Evolutionary conservation across 1,284 basidiomycete genomes (phyloP).

Genomic region (Ganoderma meredithae): DNA sequence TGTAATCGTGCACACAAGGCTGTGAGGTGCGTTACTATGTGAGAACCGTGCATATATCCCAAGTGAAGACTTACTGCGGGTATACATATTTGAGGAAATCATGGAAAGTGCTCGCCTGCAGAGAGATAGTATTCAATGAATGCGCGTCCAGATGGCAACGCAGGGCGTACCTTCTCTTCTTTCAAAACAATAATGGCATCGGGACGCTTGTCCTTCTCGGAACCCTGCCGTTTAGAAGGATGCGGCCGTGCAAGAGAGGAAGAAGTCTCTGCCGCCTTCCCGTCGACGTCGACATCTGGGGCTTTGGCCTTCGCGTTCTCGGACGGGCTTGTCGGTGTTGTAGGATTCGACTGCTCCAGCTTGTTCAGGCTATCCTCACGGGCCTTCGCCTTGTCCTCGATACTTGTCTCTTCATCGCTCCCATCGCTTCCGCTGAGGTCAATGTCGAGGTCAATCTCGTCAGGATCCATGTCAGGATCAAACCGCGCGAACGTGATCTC

Average conservation of each 20-base stretch:
- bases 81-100: conserved; percentile 89
- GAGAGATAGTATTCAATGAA: background rate
- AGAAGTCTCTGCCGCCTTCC: conserved; percentile 12
- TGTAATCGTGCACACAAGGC: conserved; percentile 88
- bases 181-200: conserved; percentile 84
- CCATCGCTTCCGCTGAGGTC: conserved; percentile 41
- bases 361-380: conserved; percentile 44
- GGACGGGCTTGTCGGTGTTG: conserved; percentile 26
- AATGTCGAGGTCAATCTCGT: conserved; percentile 50
- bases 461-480: conserved; percentile 57
- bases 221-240: conserved; percentile 11
- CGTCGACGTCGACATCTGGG: conserved; percentile 27
- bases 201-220: conserved; percentile 49
- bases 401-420: conserved; percentile 32
- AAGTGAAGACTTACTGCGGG: conserved; percentile 68
- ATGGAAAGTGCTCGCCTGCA: conserved; percentile 79
- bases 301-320: conserved; percentile 26
- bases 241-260: background rate
- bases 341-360: conserved; percentile 36
- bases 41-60: background rate
- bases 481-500: conserved; percentile 66
- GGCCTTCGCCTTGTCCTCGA: conserved; percentile 41
- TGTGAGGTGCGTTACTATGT: conserved; percentile 38
- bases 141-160: no score
- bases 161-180: conserved; percentile 69